Percentiles rank a stretch among this genome's conserved stretches.
Conservation (phyloP, 768 basidiomycete species). For the Clathrus columnatus region DNA sequence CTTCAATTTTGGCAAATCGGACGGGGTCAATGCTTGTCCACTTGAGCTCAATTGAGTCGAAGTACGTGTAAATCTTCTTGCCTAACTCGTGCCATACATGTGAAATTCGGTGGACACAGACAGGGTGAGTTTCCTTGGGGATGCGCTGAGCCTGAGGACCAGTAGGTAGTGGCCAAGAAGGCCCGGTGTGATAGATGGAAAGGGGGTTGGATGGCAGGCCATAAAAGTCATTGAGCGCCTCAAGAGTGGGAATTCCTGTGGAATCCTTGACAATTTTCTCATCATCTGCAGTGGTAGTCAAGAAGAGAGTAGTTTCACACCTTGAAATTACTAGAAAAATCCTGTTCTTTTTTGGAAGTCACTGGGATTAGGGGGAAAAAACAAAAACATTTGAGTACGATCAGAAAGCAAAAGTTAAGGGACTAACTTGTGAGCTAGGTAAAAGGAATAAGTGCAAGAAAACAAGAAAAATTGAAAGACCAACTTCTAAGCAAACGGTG, state of each 20-base stretch:
- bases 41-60: constrained; percentile 21
- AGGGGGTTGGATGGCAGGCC: constrained; percentile 19
- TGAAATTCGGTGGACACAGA: constrained; percentile 23
- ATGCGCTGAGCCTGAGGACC: constrained; percentile 18
- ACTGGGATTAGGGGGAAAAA: not conserved
- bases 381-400: not conserved
- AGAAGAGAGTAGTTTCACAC: not conserved
- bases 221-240: constrained; percentile 21
- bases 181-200: constrained; percentile 24
- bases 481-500: too few relatives aligned
- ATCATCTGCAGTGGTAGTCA: not conserved
- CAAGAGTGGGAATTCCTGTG: not conserved
- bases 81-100: constrained; percentile 20
- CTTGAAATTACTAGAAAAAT: not conserved
- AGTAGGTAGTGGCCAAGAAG: constrained; percentile 18
- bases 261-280: not conserved
- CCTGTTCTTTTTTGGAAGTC: not conserved
- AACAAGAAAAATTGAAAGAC: too few relatives aligned
- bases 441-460: not conserved
- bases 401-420: not conserved
- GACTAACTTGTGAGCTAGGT: not conserved
- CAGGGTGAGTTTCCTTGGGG: constrained; percentile 23
- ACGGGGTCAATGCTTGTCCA: constrained; percentile 27
- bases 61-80: constrained; percentile 16
- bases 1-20: constrained; percentile 22